phyloP scores from a whole-genome alignment of 1,284 basidiomycete genomes.

The Ustilago bromivora region DNA sequence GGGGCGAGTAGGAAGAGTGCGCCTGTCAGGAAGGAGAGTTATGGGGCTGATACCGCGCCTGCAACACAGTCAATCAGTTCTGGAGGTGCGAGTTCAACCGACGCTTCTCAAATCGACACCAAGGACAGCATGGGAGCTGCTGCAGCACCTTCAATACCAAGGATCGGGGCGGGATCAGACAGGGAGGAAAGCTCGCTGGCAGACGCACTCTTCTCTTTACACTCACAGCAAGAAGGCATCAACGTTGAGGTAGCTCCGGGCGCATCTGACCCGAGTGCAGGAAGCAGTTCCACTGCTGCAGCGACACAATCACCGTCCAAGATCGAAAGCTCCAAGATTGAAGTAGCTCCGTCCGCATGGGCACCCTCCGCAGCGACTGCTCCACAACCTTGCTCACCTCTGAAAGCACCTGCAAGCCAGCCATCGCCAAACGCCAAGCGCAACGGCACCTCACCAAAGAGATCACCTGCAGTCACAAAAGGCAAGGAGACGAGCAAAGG shows the following conservation, averaged over 20 bases:
- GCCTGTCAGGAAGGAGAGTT: neutral
- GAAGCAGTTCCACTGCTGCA: neutral
- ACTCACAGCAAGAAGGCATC: constrained; percentile 42
- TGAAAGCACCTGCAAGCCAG: constrained; percentile 16
- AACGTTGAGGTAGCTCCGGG: constrained; percentile 10
- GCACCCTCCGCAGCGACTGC: constrained; percentile 4
- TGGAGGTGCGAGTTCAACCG: neutral
- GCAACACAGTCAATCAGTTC: neutral
- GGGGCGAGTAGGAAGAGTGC: constrained; percentile 6
- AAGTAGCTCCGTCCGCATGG: constrained; percentile 2
- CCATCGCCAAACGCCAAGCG: constrained; percentile 25
- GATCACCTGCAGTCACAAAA: constrained; percentile 6
- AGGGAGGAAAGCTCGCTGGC: constrained; percentile 31
- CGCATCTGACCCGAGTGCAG: neutral
- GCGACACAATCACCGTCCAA: neutral
- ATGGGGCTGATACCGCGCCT: neutral
- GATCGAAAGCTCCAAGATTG: neutral
- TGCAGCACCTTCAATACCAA: neutral
- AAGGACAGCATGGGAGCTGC: neutral
- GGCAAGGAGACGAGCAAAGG: constrained; percentile 22
- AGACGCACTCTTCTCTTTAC: constrained; percentile 38
- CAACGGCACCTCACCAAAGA: constrained; percentile 17
- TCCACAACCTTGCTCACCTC: neutral
- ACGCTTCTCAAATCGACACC: neutral
- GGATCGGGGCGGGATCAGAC: neutral